A percentile compares a stretch with the other conserved stretches of the same genome.
Evolutionary conservation across 2,329 filamentous ascomycete genomes (phyloP).

Genomic region (Cladosporium phlei): DNA sequence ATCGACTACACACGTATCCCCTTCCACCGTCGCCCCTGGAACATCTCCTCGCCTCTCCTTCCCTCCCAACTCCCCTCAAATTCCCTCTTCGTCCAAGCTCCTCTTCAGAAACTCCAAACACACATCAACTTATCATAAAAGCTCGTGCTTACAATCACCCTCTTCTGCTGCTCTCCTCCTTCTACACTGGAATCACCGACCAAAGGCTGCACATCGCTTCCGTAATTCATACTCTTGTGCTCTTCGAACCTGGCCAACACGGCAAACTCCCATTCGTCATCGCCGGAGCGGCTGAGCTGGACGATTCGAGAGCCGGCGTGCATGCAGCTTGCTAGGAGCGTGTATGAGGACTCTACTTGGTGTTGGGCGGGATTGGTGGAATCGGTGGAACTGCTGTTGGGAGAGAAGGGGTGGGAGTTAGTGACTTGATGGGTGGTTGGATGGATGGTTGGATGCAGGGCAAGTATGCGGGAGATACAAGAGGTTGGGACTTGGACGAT

Average conservation of each 20-base stretch:
- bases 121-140: slow-evolving; percentile 71
- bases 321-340: slow-evolving; percentile 87
- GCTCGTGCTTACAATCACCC: slow-evolving; percentile 62
- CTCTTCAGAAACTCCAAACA: slow-evolving; percentile 48
- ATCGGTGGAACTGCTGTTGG: slow-evolving; percentile 16
- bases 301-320: slow-evolving; percentile 75
- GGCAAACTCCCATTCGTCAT: slow-evolving; percentile 53
- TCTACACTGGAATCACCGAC: no score
- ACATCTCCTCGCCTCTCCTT: not conserved
- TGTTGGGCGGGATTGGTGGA: no score
- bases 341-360: slow-evolving; percentile 17
- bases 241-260: slow-evolving; percentile 71
- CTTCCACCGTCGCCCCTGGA: not conserved
- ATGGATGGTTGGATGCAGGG: no score
- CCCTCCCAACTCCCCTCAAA: not conserved
- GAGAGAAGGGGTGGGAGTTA: not conserved
- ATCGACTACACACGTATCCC: no score
- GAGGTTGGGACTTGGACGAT: no score
- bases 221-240: slow-evolving; percentile 94
- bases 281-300: slow-evolving; percentile 32
- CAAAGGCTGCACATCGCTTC: slow-evolving; percentile 61
- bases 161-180: slow-evolving; percentile 17
- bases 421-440: no score
- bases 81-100: not conserved
- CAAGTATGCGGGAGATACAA: no score